Percentiles rank a stretch among this genome's conserved stretches.
Evolutionary conservation across 148 eudicot species (phyloP).

Genomic region (Cornus kousa): DNA sequence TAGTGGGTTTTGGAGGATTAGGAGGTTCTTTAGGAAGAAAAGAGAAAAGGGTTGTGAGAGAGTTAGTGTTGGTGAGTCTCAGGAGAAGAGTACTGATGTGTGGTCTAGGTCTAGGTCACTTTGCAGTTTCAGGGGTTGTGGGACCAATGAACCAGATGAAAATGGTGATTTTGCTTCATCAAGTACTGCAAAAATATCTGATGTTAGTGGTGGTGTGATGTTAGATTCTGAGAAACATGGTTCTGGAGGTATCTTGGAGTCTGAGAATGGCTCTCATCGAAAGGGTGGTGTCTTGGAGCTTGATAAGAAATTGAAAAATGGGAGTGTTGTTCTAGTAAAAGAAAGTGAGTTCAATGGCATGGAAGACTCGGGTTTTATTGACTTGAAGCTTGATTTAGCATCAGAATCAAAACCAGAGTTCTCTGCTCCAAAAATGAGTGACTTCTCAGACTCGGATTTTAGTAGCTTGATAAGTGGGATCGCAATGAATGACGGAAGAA

Average conservation of each 20-base stretch:
- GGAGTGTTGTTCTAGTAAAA: slow-evolving; percentile 37
- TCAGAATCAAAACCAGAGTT: slow-evolving; percentile 27
- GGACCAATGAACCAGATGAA: not conserved
- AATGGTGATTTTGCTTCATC: not conserved
- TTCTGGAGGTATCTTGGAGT: too few relatives aligned
- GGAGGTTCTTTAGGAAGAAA: slow-evolving; percentile 61
- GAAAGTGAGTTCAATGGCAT: slow-evolving; percentile 32
- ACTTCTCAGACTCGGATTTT: slow-evolving; percentile 30
- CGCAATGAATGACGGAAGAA: slow-evolving; percentile 42
- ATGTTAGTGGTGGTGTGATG: too few relatives aligned
- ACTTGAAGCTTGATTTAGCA: slow-evolving; percentile 54
- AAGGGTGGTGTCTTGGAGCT: not conserved
- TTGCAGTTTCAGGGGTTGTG: not conserved
- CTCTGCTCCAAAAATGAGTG: slow-evolving; percentile 30
- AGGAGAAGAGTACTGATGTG: not conserved
- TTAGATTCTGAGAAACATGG: too few relatives aligned
- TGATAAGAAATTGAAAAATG: not conserved
- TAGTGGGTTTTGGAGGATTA: slow-evolving; percentile 61
- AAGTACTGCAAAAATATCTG: too few relatives aligned
- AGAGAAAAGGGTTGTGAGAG: slow-evolving; percentile 37
- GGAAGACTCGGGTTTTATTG: slow-evolving; percentile 39
- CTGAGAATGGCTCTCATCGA: too few relatives aligned
- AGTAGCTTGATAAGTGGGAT: slow-evolving; percentile 30
- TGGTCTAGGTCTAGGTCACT: not conserved
- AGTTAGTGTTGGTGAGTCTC: not conserved